A percentile compares a stretch with the other conserved stretches of the same genome.
phyloP scores from a whole-genome alignment of 2,329 filamentous ascomycete species.

The Xylariaceae sp. region DNA sequence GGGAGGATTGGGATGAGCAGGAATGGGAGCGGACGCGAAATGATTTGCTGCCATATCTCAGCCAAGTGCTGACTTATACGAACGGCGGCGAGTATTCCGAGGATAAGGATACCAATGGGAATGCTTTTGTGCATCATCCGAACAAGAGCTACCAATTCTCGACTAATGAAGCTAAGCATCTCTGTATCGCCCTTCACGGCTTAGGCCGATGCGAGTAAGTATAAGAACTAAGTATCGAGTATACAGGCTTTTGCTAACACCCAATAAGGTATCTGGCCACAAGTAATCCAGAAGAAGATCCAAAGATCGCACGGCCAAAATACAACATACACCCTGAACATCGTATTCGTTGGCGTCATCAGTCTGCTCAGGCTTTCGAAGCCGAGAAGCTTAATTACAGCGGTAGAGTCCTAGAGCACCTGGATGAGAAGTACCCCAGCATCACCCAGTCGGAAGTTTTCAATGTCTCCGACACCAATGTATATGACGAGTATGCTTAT shows the following conservation, averaged over 20 bases:
- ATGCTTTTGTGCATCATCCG: conserved; percentile 19
- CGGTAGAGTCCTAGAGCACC: neutral
- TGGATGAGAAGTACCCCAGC: conserved; percentile 5
- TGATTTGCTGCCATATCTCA: conserved; percentile 17
- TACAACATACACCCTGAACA: conserved; percentile 36
- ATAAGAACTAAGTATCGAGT: neutral
- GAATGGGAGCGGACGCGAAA: conserved; percentile 11
- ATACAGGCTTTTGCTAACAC: conserved; percentile 14
- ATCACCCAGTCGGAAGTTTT: neutral
- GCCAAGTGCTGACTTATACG: conserved; percentile 29
- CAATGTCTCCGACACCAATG: neutral
- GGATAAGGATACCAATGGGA: conserved; percentile 5
- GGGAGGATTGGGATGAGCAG: neutral
- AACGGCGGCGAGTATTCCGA: conserved; percentile 28
- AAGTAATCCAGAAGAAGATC: conserved; percentile 1
- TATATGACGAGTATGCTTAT: neutral
- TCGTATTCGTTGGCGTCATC: conserved; percentile 35
- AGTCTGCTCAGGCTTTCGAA: neutral
- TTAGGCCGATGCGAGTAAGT: conserved; percentile 35
- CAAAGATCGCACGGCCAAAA: conserved; percentile 21
- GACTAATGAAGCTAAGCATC: conserved; percentile 25
- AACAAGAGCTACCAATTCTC: conserved; percentile 37
- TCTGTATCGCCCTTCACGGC: conserved; percentile 18
- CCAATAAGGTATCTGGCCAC: conserved; percentile 17
- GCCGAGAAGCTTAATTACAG: conserved; percentile 2